A percentile compares a stretch with the other conserved stretches of the same genome.
phyloP scores from a whole-genome alignment of 2,329 filamentous ascomycete species.

The Exophiala sideris region DNA sequence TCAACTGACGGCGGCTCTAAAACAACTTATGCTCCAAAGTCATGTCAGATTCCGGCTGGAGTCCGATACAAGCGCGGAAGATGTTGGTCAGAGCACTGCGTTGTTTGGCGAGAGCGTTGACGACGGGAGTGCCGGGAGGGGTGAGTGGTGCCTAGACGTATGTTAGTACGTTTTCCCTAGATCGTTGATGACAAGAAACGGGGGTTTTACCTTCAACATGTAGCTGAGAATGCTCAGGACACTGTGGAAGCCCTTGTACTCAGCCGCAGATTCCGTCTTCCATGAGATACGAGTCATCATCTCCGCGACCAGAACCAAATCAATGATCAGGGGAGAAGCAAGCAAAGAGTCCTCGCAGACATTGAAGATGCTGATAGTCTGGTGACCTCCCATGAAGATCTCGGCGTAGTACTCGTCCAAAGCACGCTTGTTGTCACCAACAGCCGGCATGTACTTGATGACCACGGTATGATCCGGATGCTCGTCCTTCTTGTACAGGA shows the following conservation, averaged over 20 bases:
- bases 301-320: constrained; percentile 87
- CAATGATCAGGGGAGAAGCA: constrained; percentile 94
- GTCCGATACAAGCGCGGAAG: constrained; percentile 93
- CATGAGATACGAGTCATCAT: constrained; percentile 98
- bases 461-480: constrained; percentile 98
- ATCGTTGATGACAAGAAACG: neutral
- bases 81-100: constrained; percentile 93
- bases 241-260: constrained; percentile 93
- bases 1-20: constrained; percentile 1
- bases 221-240: constrained; percentile 97
- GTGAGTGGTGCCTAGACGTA: constrained; percentile 75
- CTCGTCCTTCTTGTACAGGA: constrained; percentile 87
- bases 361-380: constrained; percentile 98
- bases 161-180: constrained; percentile 7
- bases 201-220: constrained; percentile 70
- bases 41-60: constrained; percentile 98
- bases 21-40: constrained; percentile 98
- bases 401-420: constrained; percentile 99
- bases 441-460: constrained; percentile 99
- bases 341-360: constrained; percentile 98
- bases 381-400: constrained; percentile 98
- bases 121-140: constrained; percentile 87
- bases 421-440: constrained; percentile 98
- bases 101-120: constrained; percentile 96
- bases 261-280: constrained; percentile 60